phyloP scores from a whole-genome alignment of 345 rosid species.

The Fremontodendron californicum region DNA sequence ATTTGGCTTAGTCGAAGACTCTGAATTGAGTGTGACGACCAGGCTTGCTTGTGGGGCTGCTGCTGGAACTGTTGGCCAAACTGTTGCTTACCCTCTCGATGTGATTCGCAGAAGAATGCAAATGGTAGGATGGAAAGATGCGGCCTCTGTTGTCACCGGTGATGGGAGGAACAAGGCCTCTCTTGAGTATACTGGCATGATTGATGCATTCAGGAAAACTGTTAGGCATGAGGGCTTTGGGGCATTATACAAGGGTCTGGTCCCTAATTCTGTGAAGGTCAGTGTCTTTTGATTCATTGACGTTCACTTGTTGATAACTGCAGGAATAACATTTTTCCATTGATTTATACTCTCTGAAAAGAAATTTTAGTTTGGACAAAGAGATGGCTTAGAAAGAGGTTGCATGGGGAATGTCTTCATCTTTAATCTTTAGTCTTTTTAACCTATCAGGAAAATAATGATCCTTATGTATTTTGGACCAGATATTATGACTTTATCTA shows the following conservation, averaged over 20 bases:
- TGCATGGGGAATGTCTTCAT: background rate
- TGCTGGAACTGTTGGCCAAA: constrained; percentile 98
- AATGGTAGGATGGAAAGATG: constrained; percentile 98
- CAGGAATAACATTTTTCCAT: background rate
- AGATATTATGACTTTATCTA: background rate
- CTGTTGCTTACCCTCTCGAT: constrained; percentile 96
- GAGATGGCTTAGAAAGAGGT: background rate
- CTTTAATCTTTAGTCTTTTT: background rate
- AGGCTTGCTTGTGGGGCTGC: constrained; percentile 96
- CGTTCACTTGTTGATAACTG: background rate
- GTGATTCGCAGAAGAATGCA: constrained; percentile 98
- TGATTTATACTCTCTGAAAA: background rate
- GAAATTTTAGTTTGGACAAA: background rate
- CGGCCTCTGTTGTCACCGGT: constrained; percentile 79
- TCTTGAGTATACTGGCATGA: constrained; percentile 77
- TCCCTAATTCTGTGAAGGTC: constrained; percentile 97
- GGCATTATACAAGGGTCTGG: constrained; percentile 96
- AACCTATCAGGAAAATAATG: background rate
- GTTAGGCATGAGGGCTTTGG: constrained; percentile 91
- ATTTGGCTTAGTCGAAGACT: constrained; percentile 62
- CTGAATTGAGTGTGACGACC: constrained; percentile 70
- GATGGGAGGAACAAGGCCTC: constrained; percentile 55
- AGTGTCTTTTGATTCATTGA: constrained; percentile 18
- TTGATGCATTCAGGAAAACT: constrained; percentile 90
- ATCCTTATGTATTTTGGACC: background rate